These are phyloP conservation scores for Aquilaria sinensis DNA, from an alignment of 345 rosid genomes.

Conservation along the genomic window DNA sequence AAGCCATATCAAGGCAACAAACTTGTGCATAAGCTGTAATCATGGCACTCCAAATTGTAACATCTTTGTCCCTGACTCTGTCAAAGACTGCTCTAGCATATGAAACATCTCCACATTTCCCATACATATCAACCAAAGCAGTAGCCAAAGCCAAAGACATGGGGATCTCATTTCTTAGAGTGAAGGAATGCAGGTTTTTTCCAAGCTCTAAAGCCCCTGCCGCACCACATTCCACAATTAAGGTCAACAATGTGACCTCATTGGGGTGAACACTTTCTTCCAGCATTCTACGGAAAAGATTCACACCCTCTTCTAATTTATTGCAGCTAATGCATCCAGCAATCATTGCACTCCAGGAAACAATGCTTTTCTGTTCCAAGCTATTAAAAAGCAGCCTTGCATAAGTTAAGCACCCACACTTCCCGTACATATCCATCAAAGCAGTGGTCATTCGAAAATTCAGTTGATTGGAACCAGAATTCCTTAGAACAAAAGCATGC, in stretches of 20 bases:
- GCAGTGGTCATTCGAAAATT: conserved; percentile 22
- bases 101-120: conserved; percentile 30
- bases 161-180: conserved; percentile 20
- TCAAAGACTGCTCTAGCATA: conserved; percentile 33
- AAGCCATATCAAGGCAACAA: conserved; percentile 21
- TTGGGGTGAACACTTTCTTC: conserved; percentile 28
- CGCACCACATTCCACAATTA: conserved; percentile 34
- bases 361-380: conserved; percentile 26
- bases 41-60: conserved; percentile 27
- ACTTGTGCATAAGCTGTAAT: conserved; percentile 35
- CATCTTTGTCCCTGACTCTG: conserved; percentile 26
- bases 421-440: conserved; percentile 48
- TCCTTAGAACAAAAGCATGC: conserved; percentile 41
- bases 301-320: conserved; percentile 19
- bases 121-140: conserved; percentile 47
- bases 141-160: conserved; percentile 21
- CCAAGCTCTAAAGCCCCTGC: conserved; percentile 27
- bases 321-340: conserved; percentile 34
- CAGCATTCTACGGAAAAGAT: conserved; percentile 31
- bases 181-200: conserved; percentile 35
- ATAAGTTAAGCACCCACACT: conserved; percentile 27
- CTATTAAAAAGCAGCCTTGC: conserved; percentile 29
- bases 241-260: conserved; percentile 34
- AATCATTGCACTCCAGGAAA: conserved; percentile 47
- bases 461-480: conserved; percentile 13